phyloP scores from a whole-genome alignment of 2,329 filamentous ascomycete genomes.

The Aspergillaceae sp. region DNA sequence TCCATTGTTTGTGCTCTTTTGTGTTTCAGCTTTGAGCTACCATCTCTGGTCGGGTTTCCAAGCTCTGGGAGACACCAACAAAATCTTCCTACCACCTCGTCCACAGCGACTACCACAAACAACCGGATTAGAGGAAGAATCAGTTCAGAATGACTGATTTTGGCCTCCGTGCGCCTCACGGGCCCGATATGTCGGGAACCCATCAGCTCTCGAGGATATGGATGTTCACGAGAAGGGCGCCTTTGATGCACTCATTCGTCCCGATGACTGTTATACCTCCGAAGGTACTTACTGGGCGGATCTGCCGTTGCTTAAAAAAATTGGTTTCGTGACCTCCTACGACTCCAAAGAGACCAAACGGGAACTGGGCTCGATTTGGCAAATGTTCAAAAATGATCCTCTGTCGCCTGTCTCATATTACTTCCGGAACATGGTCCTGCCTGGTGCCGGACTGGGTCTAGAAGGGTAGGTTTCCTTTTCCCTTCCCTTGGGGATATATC shows the following conservation, averaged over 20 bases:
- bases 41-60: too few species aligned
- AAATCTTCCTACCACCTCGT: not conserved
- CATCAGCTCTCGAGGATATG: slow-evolving; percentile 44
- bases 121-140: not conserved
- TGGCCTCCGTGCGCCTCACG: slow-evolving; percentile 38
- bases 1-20: too few species aligned
- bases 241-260: slow-evolving; percentile 73
- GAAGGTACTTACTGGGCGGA: slow-evolving; percentile 92
- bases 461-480: slow-evolving; percentile 51
- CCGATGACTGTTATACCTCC: slow-evolving; percentile 76
- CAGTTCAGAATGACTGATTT: slow-evolving; percentile 27
- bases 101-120: not conserved
- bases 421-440: slow-evolving; percentile 81
- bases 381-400: slow-evolving; percentile 79
- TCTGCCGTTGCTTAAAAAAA: slow-evolving; percentile 59
- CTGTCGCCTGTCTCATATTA: slow-evolving; percentile 79
- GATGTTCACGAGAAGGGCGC: slow-evolving; percentile 50
- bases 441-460: slow-evolving; percentile 81
- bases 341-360: slow-evolving; percentile 60
- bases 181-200: slow-evolving; percentile 39
- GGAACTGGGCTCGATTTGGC: slow-evolving; percentile 60
- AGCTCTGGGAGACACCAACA: too few species aligned
- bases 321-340: slow-evolving; percentile 66
- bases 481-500: not conserved
- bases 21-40: too few species aligned